Base-by-base conservation (phyloP, 2,329 filamentous ascomycete species). In the Fusarium mundagurra region DNA sequence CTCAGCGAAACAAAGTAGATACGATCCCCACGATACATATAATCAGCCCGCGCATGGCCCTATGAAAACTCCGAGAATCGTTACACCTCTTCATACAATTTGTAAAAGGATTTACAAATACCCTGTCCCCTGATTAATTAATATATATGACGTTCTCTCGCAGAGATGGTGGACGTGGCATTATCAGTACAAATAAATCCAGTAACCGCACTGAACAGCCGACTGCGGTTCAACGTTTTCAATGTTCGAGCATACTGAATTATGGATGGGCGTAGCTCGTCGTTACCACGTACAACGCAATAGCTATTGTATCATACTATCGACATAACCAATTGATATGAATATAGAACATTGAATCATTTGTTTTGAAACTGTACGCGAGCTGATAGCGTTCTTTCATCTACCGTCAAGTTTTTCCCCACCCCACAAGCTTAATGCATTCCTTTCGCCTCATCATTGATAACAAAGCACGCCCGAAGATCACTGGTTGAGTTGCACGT, bases 401-500 rank as follows among this genome's bases (percentile, higher is more conserved):
- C 70, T 73, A 68, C 64, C 62, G 59, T 68, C 72, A 67, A 61
- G 62, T 73, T 74, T 73, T 73, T 63, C 65, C 59, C 67, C 55
- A 57, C 58, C 53, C 48, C 55, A 34, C n/a, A 67, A 51, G 39
- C 31, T 59, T 41, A 34, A 59, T 44, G n/a, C 36, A 50, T 47
- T 39, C 41, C 63, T 50, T 66, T 61, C 48, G 60, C 64, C 64
- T 54, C 48, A 48, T 60, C 39, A 51, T 24, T 64, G 41, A 51
- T 53, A 60, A 57, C 45, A 58, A 57, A 61, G 34, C 27, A 54
- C 27, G 16, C 24, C 34, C 47, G 12, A 44, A 47, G 44, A 61
- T 62, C 73, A 75, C 69, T 75, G 62, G 76, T 90, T 83, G 61
- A 92, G 83, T 81, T 91, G 85, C 72, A 93, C 91, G 77, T 93